Conservation (phyloP, 306 rosid species). For the Mimosa pudica region DNA sequence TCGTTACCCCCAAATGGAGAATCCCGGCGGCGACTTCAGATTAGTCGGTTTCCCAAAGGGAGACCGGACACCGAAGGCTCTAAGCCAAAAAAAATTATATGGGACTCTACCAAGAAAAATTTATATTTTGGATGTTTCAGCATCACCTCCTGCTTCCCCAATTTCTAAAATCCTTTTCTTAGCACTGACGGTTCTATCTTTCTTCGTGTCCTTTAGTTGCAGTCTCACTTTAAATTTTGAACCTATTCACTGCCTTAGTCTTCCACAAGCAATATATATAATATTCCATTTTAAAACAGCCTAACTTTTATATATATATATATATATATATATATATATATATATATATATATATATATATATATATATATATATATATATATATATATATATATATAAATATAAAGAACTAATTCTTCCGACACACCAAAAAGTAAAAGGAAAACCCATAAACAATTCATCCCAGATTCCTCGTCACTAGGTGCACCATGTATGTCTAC, state of each 20-base stretch:
- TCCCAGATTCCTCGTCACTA: slow-evolving; percentile 54
- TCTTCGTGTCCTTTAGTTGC: neutral
- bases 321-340: too few relatives aligned
- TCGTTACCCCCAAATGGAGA: too few relatives aligned
- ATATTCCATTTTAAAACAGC: slow-evolving; percentile 37
- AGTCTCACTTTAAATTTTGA: neutral
- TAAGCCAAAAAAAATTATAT: too few relatives aligned
- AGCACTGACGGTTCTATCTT: neutral
- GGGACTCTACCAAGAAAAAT: neutral
- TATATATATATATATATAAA: too few relatives aligned
- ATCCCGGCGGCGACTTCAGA: too few relatives aligned
- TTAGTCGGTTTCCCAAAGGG: too few relatives aligned
- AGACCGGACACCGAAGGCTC: too few relatives aligned
- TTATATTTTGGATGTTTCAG: neutral
- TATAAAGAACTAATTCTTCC: slow-evolving; percentile 28
- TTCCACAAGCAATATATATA: slow-evolving; percentile 17
- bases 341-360: too few relatives aligned
- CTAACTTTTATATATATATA: too few relatives aligned
- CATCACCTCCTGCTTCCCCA: neutral
- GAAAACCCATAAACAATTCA: slow-evolving; percentile 60
- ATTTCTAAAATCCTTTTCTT: neutral
- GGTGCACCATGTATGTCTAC: slow-evolving; percentile 31
- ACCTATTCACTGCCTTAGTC: neutral
- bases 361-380: too few relatives aligned
- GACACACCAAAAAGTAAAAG: slow-evolving; percentile 35